Evolutionary conservation across 768 basidiomycete species (phyloP), one percentile per base, ranked within the genome.

Genomic region (Lactarius sanguifluus): DNA sequence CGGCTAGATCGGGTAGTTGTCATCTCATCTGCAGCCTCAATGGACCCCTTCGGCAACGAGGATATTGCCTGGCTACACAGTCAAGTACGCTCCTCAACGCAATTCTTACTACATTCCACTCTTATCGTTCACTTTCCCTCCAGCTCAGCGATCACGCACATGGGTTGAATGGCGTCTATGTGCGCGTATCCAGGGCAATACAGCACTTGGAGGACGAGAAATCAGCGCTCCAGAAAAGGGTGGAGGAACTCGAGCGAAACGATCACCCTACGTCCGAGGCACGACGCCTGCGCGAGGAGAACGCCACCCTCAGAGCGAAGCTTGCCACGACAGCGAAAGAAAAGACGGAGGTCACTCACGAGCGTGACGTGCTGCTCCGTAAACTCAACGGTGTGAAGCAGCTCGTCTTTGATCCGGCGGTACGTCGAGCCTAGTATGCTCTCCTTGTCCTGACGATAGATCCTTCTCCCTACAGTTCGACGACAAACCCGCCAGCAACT

Each of bases 191-290:
- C 3, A 66, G 55, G 1, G 59, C 72, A 45, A 47, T 70, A n/a
- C 71, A 68, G 16, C 71, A 67, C 12, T 36, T 72, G n/a, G 72
- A 75, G 36, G 74, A 75, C 36, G 67, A 72, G 15, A 68, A 70
- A 52, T 56, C 69, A 56, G 70, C 66, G 43, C 69, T 75, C 10
- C 67, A 69, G 25, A 70, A 64, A 38, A 79, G 79, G 38, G 72
- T 78, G 16, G 70, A 75, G 13, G 78, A 81, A 30, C 77, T 83
- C 30, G 79, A 85, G 20, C 66, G 45, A n/a, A 25, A 40, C 64
- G 68, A 71, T 20, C 69, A 71, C 16, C 70, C 71, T 47, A 73
- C 61, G 1, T 59, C 25, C 0, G 68, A 71, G 5, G 43, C 59
- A 16, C 62, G 56, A 28, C 68, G 65, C 23, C 32, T 71, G 25